Evolutionary conservation across 1,139 yeast genomes (phyloP), one percentile per base, ranked within the genome.

Genomic region (Debaryomyces robertsiae): DNA sequence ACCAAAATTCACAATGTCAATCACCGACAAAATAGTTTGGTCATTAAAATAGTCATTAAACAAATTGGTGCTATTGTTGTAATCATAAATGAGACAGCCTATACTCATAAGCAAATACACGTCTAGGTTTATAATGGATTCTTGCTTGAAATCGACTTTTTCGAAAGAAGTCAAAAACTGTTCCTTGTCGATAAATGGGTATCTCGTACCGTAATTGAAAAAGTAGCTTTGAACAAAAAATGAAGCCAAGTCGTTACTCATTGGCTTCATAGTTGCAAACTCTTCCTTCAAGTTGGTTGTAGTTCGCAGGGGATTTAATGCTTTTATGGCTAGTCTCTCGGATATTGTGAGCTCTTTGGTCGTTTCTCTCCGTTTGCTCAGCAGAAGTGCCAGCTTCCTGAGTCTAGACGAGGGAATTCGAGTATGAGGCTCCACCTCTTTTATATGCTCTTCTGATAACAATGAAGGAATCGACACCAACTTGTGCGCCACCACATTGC

Each of bases 51-150:
- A 60, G 9, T 51, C 48, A 2, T 45, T 38, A 44, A 66, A 71
- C 32, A 54, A 47, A 7, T 45, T 40, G 4, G 57, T 49, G 27
- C 49, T 44, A 36, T 54, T 53, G 39, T 58, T 58, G 17, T 63
- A 54, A 47, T 71, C 76, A 43, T 61, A 58, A 3, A 70, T 53
- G 15, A 68, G 48, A 44, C 75, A 65, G 3, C 77, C 77, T 23
- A 69, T 65, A 41, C 70, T 61, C 57, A 72, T 51, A 18, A 72
- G 52, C 40, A 72, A 49, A 50, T 69, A 72, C 14, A 65, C 50
- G 44, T 69, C 73, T 40, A 70, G 52, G 45, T 63, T 64, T 14
- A 72, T 61, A 35, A 72, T 67, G 10, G 68, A 55, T 44, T 72
- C 77, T 32, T 55, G 55, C 13, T 49, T 44, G 45, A 72, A 71